Conservation (phyloP, 2,329 filamentous ascomycete genomes). For the Trichoderma simmonsii region DNA sequence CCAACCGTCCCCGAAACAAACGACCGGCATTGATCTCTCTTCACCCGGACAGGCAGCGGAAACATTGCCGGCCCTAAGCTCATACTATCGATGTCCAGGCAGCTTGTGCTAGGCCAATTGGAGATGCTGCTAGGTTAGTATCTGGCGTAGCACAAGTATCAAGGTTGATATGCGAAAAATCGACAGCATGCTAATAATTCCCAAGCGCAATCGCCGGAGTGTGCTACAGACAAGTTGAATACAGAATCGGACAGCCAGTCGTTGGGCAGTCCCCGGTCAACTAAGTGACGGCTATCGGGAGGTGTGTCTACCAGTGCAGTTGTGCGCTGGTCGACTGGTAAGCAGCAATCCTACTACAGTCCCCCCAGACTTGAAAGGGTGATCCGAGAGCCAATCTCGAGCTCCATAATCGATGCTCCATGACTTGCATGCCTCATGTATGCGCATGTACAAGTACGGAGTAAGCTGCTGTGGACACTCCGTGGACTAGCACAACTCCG, state of each 20-base stretch:
- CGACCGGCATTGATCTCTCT: background rate
- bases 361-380: background rate
- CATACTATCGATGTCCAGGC: background rate
- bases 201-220: background rate
- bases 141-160: background rate
- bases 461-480: constrained; percentile 5
- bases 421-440: constrained; percentile 15
- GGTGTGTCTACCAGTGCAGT: background rate
- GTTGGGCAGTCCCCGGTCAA: background rate
- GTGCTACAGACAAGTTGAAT: background rate
- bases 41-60: background rate
- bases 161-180: background rate
- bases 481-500: background rate
- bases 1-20: background rate
- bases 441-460: constrained; percentile 4
- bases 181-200: background rate
- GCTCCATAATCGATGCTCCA: background rate
- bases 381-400: constrained; percentile 9
- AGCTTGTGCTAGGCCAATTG: background rate
- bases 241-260: background rate
- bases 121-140: background rate
- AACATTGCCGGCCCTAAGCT: background rate
- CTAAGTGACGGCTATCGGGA: background rate
- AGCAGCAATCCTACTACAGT: background rate
- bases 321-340: background rate